phyloP scores from a whole-genome alignment of 306 rosid genomes.

The Ammopiptanthus mongolicus region DNA sequence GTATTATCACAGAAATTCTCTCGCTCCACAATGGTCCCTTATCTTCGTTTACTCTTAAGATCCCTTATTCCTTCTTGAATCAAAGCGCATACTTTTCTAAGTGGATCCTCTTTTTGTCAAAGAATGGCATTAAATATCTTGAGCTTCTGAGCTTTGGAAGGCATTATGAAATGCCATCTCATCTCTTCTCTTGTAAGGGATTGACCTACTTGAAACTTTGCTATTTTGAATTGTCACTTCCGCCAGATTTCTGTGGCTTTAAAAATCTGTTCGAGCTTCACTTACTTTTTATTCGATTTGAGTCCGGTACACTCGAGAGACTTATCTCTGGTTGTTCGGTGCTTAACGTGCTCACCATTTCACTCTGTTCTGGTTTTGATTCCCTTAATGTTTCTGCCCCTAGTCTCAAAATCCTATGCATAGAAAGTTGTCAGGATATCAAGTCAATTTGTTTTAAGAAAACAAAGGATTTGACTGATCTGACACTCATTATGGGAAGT shows the following conservation, averaged over 20 bases:
- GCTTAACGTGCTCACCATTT: not conserved
- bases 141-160: not conserved
- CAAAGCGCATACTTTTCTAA: not conserved
- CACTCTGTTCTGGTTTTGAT: not conserved
- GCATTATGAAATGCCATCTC: not conserved
- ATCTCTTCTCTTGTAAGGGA: not conserved
- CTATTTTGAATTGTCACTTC: not conserved
- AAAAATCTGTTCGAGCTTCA: not conserved
- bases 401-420: not conserved
- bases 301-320: not conserved
- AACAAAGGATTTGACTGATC: not conserved
- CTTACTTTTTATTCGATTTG: not conserved
- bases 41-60: not conserved
- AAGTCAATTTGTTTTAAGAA: slow-evolving; percentile 7
- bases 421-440: not conserved
- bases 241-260: not conserved
- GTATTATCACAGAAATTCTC: not conserved
- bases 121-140: not conserved
- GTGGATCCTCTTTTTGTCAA: slow-evolving; percentile 13
- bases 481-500: not conserved
- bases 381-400: not conserved
- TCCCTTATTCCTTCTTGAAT: fast-evolving
- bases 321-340: not conserved
- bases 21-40: not conserved
- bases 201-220: not conserved